A percentile compares a stretch with the other conserved stretches of the same genome.
Evolutionary conservation across 169 alveolate species (phyloP).

Genomic region (Cryptosporidium ryanae): DNA sequence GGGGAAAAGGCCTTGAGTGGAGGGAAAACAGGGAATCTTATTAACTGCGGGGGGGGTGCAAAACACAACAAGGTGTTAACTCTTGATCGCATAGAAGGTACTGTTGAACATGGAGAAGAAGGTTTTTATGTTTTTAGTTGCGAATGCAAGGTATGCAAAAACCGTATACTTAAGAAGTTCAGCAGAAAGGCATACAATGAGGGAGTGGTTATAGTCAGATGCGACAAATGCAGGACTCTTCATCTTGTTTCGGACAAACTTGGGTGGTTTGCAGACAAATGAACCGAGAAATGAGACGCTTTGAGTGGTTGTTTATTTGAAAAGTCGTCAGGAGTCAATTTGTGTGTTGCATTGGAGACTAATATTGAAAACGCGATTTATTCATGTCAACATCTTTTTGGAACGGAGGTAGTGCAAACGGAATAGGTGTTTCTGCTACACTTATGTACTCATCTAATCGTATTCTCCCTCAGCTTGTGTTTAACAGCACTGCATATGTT

Average conservation of each 20-base stretch:
- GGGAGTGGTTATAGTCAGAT: slow-evolving; percentile 86
- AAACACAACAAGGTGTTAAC: background rate
- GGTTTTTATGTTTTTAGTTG: slow-evolving; percentile 83
- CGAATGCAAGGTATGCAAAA: slow-evolving; percentile 84
- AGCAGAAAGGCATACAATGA: slow-evolving; percentile 83
- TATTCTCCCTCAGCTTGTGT: background rate
- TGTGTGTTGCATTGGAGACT: background rate
- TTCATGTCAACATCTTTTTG: background rate
- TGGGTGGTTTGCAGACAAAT: slow-evolving; percentile 83
- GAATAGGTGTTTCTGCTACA: too few species aligned
- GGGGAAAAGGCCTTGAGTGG: too few species aligned
- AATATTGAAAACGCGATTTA: background rate
- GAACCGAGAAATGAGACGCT: too few species aligned
- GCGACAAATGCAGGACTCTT: slow-evolving; percentile 84
- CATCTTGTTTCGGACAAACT: slow-evolving; percentile 88
- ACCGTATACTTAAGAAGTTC: slow-evolving; percentile 80
- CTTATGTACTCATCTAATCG: background rate
- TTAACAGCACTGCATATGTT: slow-evolving; percentile 47
- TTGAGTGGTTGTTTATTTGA: background rate
- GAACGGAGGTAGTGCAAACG: background rate
- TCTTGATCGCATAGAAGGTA: slow-evolving; percentile 33
- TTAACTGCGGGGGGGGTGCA: too few species aligned
- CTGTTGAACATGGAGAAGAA: slow-evolving; percentile 40
- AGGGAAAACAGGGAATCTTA: too few species aligned
- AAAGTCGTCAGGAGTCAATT: background rate